Percentiles rank a stretch among this genome's conserved stretches.
Conservation (phyloP, 306 rosid species). For the Carpinus fangiana region DNA sequence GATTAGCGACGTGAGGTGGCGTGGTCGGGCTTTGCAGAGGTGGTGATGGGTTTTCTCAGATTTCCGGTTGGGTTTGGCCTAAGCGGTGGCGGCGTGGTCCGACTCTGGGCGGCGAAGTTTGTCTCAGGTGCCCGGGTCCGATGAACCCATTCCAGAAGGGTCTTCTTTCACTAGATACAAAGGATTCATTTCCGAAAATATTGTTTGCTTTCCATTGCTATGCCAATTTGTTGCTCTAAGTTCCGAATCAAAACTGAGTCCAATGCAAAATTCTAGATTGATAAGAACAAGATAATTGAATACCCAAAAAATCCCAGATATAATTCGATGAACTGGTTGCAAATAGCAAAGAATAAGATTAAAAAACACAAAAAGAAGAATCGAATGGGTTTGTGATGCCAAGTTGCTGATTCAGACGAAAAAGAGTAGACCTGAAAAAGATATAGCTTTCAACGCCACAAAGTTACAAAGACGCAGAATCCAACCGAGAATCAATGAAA, state of each 20-base stretch:
- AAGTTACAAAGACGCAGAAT: neutral
- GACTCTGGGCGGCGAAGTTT: no score
- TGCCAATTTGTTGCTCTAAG: neutral
- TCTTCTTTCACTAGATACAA: constrained; percentile 59
- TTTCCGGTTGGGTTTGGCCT: no score
- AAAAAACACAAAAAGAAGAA: no score
- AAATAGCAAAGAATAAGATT: neutral
- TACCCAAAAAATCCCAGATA: neutral
- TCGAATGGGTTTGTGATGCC: neutral
- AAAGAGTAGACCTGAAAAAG: neutral
- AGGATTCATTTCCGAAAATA: constrained; percentile 43
- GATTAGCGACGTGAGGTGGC: no score
- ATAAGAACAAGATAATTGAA: neutral
- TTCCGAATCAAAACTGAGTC: neutral
- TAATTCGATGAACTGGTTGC: constrained; percentile 1
- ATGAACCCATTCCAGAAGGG: constrained; percentile 39
- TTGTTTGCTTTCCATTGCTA: neutral
- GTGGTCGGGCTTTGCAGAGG: no score
- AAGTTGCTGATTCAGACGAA: neutral
- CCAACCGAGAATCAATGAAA: neutral
- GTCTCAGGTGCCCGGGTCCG: constrained; percentile 34
- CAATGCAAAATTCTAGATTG: neutral
- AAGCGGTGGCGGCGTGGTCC: no score
- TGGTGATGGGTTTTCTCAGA: no score
- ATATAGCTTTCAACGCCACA: neutral